Evolutionary conservation across 495 filamentous ascomycete species (phyloP), one percentile per base, ranked within the genome.

Genomic region (Durotheca rogersii): DNA sequence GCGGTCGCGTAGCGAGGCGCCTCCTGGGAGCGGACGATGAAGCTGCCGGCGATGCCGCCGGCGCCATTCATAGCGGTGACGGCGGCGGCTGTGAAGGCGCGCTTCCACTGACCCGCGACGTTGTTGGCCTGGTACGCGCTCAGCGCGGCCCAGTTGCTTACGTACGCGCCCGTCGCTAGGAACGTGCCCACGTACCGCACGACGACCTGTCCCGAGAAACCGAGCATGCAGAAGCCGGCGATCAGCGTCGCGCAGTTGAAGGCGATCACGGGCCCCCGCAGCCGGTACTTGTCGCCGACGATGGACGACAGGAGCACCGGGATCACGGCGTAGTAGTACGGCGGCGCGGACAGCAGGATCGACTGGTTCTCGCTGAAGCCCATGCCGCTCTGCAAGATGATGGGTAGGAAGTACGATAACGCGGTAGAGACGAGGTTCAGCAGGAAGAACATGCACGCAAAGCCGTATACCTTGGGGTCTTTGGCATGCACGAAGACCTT

Each of bases 111-210:
- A 1, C 78, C 62, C 19, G 60, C 78, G 19, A 88, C 79, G 59
- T 89, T 89, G 58, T 83, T 87, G 2, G 81, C 79, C 56, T 86
- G 82, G 53, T 85, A 90, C 0, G 85, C 81, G 55, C 81, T 87
- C 42, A 90, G 67, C 2, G 86, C 87, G 0, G 86, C 86, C 86
- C 87, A 91, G 51, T 91, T 91, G 2, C 79, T 82, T 3, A 91
- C 77, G 54, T 90, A 91, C 0, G 87, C 86, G 0, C 87, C 87
- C 0, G 86, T 90, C 0, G 86, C 83, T 1, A 91, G 76, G 61
- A 82, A 90, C 0, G 83, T 84, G 2, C 87, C 87, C 15, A 88
- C 70, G 56, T 89, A 90, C 15, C 87, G 78, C 7, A 86, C 84
- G 0, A 83, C 72, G 21, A 85, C 81, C 51, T 88, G 81, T 3